A percentile compares a stretch with the other conserved stretches of the same genome.
phyloP scores from a whole-genome alignment of 2,329 filamentous ascomycete species.

The Diaporthe capsici region DNA sequence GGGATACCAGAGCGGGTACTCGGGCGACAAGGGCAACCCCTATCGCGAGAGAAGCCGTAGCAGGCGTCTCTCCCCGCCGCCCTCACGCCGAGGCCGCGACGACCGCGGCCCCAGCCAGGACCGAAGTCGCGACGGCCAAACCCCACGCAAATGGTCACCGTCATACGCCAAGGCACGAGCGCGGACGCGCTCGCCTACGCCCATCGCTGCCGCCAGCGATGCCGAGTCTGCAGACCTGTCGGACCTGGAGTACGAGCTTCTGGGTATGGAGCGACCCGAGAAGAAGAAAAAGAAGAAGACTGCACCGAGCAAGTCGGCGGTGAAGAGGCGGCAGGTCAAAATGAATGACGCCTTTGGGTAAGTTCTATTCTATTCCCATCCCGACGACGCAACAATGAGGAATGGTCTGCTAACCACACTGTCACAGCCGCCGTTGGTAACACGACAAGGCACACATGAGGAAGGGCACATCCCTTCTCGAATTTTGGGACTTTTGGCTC shows the following conservation, averaged over 20 bases:
- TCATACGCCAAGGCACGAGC: conserved; percentile 27
- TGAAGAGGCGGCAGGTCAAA: conserved; percentile 36
- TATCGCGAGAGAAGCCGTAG: conserved; percentile 30
- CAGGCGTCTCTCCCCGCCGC: conserved; percentile 36
- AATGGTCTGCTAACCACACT: background rate
- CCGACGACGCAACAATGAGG: background rate
- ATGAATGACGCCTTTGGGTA: conserved; percentile 41
- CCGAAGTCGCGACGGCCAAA: background rate
- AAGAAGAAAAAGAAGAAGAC: conserved; percentile 35
- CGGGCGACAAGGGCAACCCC: conserved; percentile 28
- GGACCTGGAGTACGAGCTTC: conserved; percentile 42
- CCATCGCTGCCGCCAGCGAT: conserved; percentile 30
- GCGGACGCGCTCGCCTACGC: conserved; percentile 28
- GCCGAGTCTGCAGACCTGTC: conserved; percentile 39
- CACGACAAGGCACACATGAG: background rate
- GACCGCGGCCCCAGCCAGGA: conserved; percentile 13
- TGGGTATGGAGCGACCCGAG: conserved; percentile 38
- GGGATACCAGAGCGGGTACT: conserved; percentile 38
- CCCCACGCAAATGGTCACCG: conserved; percentile 31
- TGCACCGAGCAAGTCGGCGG: conserved; percentile 9
- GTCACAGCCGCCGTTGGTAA: conserved; percentile 36
- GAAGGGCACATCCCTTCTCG: background rate
- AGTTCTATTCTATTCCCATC: background rate
- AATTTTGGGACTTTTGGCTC: background rate
- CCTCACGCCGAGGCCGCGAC: conserved; percentile 33